phyloP scores from a whole-genome alignment of 257 asterid species.

The Craterostigma plantagineum region DNA sequence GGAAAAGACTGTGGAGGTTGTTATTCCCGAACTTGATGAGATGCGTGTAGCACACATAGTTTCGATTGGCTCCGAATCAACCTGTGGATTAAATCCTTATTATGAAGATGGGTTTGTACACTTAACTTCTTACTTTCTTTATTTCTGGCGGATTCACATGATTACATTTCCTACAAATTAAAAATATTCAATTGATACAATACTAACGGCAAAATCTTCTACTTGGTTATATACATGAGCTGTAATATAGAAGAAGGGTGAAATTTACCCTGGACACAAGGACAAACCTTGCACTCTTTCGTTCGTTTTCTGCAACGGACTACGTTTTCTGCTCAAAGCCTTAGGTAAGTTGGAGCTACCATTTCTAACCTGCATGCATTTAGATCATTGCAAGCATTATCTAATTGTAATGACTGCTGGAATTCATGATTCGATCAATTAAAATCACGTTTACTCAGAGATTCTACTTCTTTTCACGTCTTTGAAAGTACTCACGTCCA shows the following conservation, averaged over 20 bases:
- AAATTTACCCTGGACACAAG: slow-evolving; percentile 59
- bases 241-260: slow-evolving; percentile 33
- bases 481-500: no score
- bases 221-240: neutral
- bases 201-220: no score
- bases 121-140: no score
- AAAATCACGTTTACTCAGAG: no score
- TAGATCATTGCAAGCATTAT: no score
- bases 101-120: slow-evolving; percentile 67
- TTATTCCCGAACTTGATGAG: slow-evolving; percentile 89
- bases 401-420: no score
- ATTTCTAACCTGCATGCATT: neutral
- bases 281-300: slow-evolving; percentile 71
- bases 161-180: no score
- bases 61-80: slow-evolving; percentile 80
- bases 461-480: no score
- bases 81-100: slow-evolving; percentile 50
- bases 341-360: slow-evolving; percentile 29
- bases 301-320: slow-evolving; percentile 76
- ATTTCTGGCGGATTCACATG: no score
- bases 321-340: slow-evolving; percentile 95
- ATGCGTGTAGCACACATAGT: slow-evolving; percentile 83
- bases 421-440: no score
- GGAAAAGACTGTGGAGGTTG: slow-evolving; percentile 66
- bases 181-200: no score